These are phyloP conservation scores for Physaria fendleri DNA, from an alignment of 345 rosid species.

Conservation along the genomic window DNA sequence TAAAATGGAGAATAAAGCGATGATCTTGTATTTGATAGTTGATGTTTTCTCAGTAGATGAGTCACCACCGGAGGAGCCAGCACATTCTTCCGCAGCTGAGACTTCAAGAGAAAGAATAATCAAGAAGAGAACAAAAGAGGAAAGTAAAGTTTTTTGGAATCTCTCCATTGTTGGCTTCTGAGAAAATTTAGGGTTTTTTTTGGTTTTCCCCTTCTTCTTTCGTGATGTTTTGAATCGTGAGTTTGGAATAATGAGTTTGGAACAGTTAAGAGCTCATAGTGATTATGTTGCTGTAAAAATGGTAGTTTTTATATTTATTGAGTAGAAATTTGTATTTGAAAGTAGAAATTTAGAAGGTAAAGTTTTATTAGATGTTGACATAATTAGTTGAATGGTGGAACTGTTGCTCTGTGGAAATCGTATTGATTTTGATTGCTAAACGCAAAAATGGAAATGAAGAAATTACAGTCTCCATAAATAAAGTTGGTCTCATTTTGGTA, in stretches of 20 bases:
- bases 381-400: too few relatives aligned
- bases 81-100: slow-evolving; percentile 16
- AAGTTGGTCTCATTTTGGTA: too few relatives aligned
- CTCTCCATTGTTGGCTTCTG: slow-evolving; percentile 14
- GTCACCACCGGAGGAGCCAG: slow-evolving; percentile 11
- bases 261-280: slow-evolving; percentile 14
- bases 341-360: too few relatives aligned
- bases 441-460: too few relatives aligned
- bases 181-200: slow-evolving; percentile 1
- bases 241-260: too few relatives aligned
- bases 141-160: slow-evolving; percentile 2
- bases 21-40: slow-evolving; percentile 36
- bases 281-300: too few relatives aligned
- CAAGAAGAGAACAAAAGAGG: neutral
- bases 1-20: slow-evolving; percentile 48
- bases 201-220: neutral
- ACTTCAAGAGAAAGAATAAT: slow-evolving; percentile 9
- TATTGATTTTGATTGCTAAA: too few relatives aligned
- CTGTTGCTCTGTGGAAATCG: too few relatives aligned
- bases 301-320: too few relatives aligned
- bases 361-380: too few relatives aligned
- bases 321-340: too few relatives aligned
- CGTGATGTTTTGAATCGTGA: neutral
- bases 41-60: slow-evolving; percentile 10
- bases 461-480: too few relatives aligned